Base-by-base conservation (phyloP, 352 stramenopile species). In the Pythium sp. region DNA sequence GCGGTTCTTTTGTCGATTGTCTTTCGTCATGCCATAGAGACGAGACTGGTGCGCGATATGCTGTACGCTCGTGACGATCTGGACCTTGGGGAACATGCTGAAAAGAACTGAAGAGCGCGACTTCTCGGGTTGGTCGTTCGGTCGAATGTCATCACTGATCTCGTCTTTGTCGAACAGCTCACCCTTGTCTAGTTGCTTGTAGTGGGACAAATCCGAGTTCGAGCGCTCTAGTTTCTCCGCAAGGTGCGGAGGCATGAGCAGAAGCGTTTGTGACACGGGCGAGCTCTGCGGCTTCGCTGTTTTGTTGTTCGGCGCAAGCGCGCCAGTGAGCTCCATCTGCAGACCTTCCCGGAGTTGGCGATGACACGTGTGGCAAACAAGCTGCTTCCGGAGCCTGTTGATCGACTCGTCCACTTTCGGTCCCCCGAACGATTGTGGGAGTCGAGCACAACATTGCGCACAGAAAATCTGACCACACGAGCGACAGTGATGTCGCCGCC, bases 391-490 rank as follows among this genome's bases (percentile, higher is more conserved):
- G 5, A 96, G 65, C 4, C 86, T 72, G 26, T 74, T 74, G 71
- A 94, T 93, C 2, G 82, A 92, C 22, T 90, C 86, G 67, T 96
- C 84, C 26, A 90, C 85, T 58, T 92, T 92, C 9, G 77, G 77
- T 1, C 79, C 81, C 46, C 84, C 86, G 67, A 94, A 93, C 1
- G 87, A 94, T 67, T 93, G 83, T 14, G 87, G 84, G 7, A 96
- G 71, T 12, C 87, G 77, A 6, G 86, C 82, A 68, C 85, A 94
- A 58, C 88, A 96, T 54, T 93, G 85, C 3, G 84, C 77, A 54
- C 88, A 96, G 61, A 96, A 96, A 63, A 96, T 90, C 67, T 96
- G 88, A 4, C 88, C 88, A 56, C 88, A 96, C 15, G 86, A 94
- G 4, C 88, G 87, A 62, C 88, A 96, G 56, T 96, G 88, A 60